These are phyloP conservation scores for Xylaria intraflava DNA, from an alignment of 495 filamentous ascomycete species.

Conservation along the genomic window DNA sequence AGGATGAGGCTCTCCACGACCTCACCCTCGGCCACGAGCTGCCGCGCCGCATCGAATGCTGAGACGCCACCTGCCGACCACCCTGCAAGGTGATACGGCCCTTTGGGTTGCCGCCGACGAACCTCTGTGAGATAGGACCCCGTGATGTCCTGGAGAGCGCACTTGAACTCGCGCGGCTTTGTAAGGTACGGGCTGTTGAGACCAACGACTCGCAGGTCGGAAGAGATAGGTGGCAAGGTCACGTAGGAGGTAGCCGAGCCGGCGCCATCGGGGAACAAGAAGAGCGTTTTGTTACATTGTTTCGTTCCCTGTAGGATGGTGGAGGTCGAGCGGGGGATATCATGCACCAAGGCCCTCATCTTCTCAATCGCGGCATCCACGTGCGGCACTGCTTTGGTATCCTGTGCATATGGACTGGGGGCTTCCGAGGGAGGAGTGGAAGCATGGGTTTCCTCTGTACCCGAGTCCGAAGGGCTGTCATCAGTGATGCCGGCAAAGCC, in stretches of 20 bases:
- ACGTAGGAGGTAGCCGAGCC: conserved; percentile 49
- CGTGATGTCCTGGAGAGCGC: conserved; percentile 22
- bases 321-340: too few relatives aligned
- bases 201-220: conserved; percentile 26
- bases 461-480: too few relatives aligned
- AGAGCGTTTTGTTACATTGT: conserved; percentile 42
- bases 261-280: conserved; percentile 59
- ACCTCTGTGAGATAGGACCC: conserved; percentile 38
- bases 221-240: conserved; percentile 26
- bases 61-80: conserved; percentile 70
- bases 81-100: conserved; percentile 51
- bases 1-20: not conserved
- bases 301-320: conserved; percentile 50
- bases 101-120: conserved; percentile 37
- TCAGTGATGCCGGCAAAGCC: too few relatives aligned
- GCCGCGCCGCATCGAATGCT: conserved; percentile 58
- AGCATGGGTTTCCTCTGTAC: too few relatives aligned
- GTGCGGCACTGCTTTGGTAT: too few relatives aligned
- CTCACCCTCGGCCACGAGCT: conserved; percentile 48
- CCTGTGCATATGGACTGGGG: too few relatives aligned
- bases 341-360: too few relatives aligned
- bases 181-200: conserved; percentile 42
- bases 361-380: too few relatives aligned
- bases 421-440: too few relatives aligned
- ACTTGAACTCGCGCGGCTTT: conserved; percentile 22